Base-by-base conservation (phyloP, 768 basidiomycete genomes). In the Kwoniella newhampshirensis region DNA sequence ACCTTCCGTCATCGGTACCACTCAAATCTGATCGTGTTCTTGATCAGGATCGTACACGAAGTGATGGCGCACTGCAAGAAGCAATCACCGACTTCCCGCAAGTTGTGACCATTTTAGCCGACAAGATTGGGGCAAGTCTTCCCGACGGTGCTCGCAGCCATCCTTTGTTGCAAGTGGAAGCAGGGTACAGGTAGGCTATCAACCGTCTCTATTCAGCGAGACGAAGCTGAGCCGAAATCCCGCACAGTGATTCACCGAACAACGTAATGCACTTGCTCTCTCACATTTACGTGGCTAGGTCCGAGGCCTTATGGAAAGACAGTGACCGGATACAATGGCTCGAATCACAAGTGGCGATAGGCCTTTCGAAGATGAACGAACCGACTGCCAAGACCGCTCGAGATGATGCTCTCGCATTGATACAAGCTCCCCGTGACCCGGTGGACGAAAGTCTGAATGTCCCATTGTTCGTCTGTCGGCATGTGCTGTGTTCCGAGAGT, bases 251-350 rank as follows among this genome's bases (percentile, higher is more conserved):
- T 21, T 75, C 79, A 8, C 81, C 82, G 0, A 73, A 82, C 2
- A 68, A 62, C 42, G 59, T 62, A 26, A 77, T 91, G 0, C 87
- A 96, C 63, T 82, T 96, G 7, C 81, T 97, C 3, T 87, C 89
- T 0, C 89, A 92, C 68, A 83, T 97, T 21, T 98, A 98, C 73
- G 88, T 82, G 3, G 84, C 87, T 40, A 86, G 90, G 6, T 87
- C 89, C 0, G 80, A 77, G 8, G 73, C 85, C 0, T 73, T 94
- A 2, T 98, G 92, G 92, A 97, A 93, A 78, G 84, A 86, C 13
- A 78, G 86, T 0, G 67, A 74, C 0, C 79, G 82, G 28, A 68
- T 82, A 1, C 71, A 81, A 0, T 97, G 92, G 92, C 84, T 96
- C 64, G 68, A 82, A 1, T 74, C 77, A n/a, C 85, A 84, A 1